Evolutionary conservation across 2,329 filamentous ascomycete genomes (phyloP), one percentile per base, ranked within the genome.

Genomic region (Tolypocladium pustulatum): DNA sequence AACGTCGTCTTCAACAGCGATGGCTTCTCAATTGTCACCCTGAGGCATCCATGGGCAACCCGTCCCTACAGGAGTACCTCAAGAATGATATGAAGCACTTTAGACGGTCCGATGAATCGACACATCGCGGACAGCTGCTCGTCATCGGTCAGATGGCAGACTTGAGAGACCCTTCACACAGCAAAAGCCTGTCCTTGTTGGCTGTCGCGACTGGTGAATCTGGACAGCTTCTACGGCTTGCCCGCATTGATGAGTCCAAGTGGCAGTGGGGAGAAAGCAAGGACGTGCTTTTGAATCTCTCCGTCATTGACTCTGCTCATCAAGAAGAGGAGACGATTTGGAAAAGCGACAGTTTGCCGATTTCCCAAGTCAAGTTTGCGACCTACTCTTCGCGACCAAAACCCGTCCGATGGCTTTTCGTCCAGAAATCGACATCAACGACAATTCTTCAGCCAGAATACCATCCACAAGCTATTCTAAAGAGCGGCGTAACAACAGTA

Each of bases 171-270:
- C 64, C 66, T 3, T 64, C 59, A 34, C 66, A 57, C 37, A 53
- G 63, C 37, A 62, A 59, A 1, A 68, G 66, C 20, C 69, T 69
- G 15, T 70, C 73, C 1, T 69, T 74, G 63, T 74, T 78, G 61
- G 81, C 75, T 61, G 78, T 73, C 65, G 78, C 74, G 6, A 74
- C 78, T 2, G 87, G 87, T n/a, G 76, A 78, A 55, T 78, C 77
- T 17, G 82, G 83, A 1, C 81, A 86, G 62, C 71, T 81, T 1
- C 71, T 90, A 12, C 81, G 81, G 2, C 66, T 90, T 2, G 69
- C 79, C 5, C 73, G 75, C 8, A 68, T 86, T 4, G 73, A 76
- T 4, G 68, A 77, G 27, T 78, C 83, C 54, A 73, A 73, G 54
- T 81, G 80, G 72, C 75, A 77, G n/a, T 88, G 85, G 83, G 70